These are phyloP conservation scores for Fusarium sp. DNA, from an alignment of 2,329 filamentous ascomycete genomes.

Conservation along the genomic window DNA sequence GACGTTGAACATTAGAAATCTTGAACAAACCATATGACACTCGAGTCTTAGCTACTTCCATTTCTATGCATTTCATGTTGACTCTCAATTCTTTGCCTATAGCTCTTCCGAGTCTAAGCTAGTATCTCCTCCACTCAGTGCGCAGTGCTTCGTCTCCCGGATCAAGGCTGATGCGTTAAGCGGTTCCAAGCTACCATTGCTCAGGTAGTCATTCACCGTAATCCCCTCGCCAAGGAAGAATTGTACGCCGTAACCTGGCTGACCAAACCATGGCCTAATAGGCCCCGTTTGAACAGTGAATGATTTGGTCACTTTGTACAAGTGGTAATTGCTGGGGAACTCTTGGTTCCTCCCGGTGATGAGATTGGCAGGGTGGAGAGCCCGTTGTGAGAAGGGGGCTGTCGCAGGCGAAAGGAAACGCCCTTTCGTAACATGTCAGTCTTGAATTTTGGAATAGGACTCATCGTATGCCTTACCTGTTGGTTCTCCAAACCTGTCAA, in stretches of 20 bases:
- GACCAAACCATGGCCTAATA: slow-evolving; percentile 22
- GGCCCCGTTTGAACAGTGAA: slow-evolving; percentile 25
- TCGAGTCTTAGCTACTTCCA: background rate
- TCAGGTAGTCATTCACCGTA: slow-evolving; percentile 9
- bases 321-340: slow-evolving; percentile 24
- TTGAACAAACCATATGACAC: too few relatives aligned
- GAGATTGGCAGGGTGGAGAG: slow-evolving; percentile 21
- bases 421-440: background rate
- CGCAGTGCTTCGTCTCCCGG: background rate
- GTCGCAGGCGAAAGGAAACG: slow-evolving; percentile 25
- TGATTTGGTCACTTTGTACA: slow-evolving; percentile 7
- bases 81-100: background rate
- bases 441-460: fast-evolving
- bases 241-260: slow-evolving; percentile 20
- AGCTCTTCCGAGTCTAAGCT: background rate
- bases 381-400: slow-evolving; percentile 20
- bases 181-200: background rate
- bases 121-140: background rate
- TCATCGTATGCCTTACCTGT: background rate
- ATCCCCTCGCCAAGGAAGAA: slow-evolving; percentile 19
- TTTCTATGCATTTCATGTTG: fast-evolving
- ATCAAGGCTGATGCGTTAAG: background rate
- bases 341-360: background rate
- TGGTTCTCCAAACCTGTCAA: slow-evolving; percentile 56
- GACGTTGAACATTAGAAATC: background rate